These are phyloP conservation scores for Phylloporus sp. DNA, from an alignment of 768 basidiomycete genomes.

Conservation along the genomic window DNA sequence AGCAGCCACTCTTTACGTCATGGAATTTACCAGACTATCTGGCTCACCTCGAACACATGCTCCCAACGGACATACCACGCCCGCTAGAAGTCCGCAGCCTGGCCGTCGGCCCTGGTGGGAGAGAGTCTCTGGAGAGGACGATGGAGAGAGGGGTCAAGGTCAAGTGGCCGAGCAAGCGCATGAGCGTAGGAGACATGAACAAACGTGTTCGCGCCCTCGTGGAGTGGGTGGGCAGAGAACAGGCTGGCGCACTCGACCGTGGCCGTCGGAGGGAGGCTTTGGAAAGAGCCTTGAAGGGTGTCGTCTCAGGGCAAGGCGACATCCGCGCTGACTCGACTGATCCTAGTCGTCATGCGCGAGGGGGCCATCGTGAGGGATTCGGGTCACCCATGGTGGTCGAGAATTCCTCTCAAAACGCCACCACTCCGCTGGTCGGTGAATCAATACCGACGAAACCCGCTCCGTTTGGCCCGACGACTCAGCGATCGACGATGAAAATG, in stretches of 20 bases:
- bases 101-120: slow-evolving; percentile 38
- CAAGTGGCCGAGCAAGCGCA: slow-evolving; percentile 90
- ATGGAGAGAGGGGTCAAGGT: slow-evolving; percentile 80
- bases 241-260: slow-evolving; percentile 70
- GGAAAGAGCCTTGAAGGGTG: slow-evolving; percentile 43
- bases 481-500: slow-evolving; percentile 59
- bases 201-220: slow-evolving; percentile 86
- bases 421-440: slow-evolving; percentile 16
- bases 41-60: slow-evolving; percentile 75
- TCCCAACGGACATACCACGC: slow-evolving; percentile 71
- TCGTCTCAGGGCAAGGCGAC: slow-evolving; percentile 7
- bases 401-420: slow-evolving; percentile 7
- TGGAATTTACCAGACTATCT: slow-evolving; percentile 96
- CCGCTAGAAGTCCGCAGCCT: slow-evolving; percentile 65
- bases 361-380: slow-evolving; percentile 8
- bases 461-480: slow-evolving; percentile 12
- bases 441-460: slow-evolving; percentile 4
- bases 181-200: slow-evolving; percentile 97
- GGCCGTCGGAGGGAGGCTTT: slow-evolving; percentile 64
- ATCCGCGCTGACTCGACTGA: slow-evolving; percentile 5
- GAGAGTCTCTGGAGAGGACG: slow-evolving; percentile 55
- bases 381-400: slow-evolving; percentile 35
- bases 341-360: slow-evolving; percentile 15
- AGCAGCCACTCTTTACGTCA: slow-evolving; percentile 73
- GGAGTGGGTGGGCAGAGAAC: slow-evolving; percentile 91